phyloP scores from a whole-genome alignment of 129 eudicot genomes.

The Erigeron canadensis region DNA sequence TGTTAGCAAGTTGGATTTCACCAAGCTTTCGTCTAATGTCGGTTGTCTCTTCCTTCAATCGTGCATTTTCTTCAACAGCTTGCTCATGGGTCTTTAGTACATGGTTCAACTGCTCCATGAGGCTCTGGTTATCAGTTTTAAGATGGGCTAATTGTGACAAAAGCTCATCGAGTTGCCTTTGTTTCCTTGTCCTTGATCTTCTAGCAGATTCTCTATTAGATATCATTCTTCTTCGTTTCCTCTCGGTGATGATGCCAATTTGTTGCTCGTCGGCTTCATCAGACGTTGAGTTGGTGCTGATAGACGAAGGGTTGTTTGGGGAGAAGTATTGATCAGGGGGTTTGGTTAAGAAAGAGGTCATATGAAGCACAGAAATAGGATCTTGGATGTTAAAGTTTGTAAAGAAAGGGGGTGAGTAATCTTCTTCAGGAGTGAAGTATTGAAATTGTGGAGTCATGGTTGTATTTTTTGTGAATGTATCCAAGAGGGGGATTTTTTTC shows the following conservation, averaged over 20 bases:
- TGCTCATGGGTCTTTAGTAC: constrained; percentile 42
- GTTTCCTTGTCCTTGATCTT: constrained; percentile 69
- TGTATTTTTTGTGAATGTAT: neutral
- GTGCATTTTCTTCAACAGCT: constrained; percentile 45
- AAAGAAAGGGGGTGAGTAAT: constrained; percentile 24
- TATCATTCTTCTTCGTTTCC: constrained; percentile 65
- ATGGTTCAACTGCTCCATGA: constrained; percentile 46
- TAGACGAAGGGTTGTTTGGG: constrained; percentile 35
- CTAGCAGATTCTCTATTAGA: constrained; percentile 74
- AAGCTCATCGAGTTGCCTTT: constrained; percentile 68
- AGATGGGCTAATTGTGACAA: constrained; percentile 55
- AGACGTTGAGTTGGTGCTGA: constrained; percentile 61
- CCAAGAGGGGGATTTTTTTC: neutral
- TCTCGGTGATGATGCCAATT: constrained; percentile 39
- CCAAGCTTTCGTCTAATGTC: constrained; percentile 42
- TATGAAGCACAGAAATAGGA: constrained; percentile 34
- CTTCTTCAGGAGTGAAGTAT: constrained; percentile 35
- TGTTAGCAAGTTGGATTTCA: constrained; percentile 35
- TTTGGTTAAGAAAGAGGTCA: constrained; percentile 16
- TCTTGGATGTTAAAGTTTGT: constrained; percentile 33
- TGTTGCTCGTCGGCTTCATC: constrained; percentile 61
- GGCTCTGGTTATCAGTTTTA: constrained; percentile 46
- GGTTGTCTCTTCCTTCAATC: constrained; percentile 50
- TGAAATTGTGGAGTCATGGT: constrained; percentile 44
- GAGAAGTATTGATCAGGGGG: constrained; percentile 19